phyloP scores from a whole-genome alignment of 2,329 filamentous ascomycete genomes.

The Scedosporium boydii region DNA sequence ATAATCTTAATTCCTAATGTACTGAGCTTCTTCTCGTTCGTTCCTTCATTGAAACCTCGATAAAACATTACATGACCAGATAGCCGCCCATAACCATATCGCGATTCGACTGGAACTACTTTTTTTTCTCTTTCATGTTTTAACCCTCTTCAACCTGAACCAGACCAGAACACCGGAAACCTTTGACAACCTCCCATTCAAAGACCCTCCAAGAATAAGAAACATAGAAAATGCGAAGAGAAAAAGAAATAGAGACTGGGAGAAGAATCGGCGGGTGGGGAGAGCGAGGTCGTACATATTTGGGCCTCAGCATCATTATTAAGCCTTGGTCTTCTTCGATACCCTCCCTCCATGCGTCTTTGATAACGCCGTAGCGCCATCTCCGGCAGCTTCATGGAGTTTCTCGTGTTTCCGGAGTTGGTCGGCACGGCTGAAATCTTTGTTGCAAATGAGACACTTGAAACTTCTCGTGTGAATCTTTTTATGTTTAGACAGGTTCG shows the following conservation, averaged over 20 bases:
- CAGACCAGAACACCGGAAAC: no score
- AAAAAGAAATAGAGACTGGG: neutral
- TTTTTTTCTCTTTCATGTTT: neutral
- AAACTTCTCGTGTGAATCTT: constrained; percentile 44
- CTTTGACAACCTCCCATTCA: no score
- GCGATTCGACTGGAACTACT: neutral
- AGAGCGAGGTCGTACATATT: no score
- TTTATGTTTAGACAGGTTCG: constrained; percentile 56
- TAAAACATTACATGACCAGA: neutral
- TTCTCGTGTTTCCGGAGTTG: constrained; percentile 45
- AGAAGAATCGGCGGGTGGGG: no score
- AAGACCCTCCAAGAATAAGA: no score
- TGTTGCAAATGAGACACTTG: constrained; percentile 44
- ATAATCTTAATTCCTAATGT: no score
- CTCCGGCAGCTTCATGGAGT: constrained; percentile 3
- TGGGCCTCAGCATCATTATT: neutral
- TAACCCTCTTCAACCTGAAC: no score
- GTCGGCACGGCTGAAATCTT: constrained; percentile 50
- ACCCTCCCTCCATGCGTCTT: constrained; percentile 4
- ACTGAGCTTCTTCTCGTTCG: neutral
- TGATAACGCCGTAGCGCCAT: neutral
- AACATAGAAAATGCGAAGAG: neutral
- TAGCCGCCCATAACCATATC: neutral
- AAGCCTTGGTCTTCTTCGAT: constrained; percentile 1
- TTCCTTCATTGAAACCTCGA: neutral